These are phyloP conservation scores for Curvularia spicifera DNA, from an alignment of 2,329 filamentous ascomycete species.

Conservation along the genomic window DNA sequence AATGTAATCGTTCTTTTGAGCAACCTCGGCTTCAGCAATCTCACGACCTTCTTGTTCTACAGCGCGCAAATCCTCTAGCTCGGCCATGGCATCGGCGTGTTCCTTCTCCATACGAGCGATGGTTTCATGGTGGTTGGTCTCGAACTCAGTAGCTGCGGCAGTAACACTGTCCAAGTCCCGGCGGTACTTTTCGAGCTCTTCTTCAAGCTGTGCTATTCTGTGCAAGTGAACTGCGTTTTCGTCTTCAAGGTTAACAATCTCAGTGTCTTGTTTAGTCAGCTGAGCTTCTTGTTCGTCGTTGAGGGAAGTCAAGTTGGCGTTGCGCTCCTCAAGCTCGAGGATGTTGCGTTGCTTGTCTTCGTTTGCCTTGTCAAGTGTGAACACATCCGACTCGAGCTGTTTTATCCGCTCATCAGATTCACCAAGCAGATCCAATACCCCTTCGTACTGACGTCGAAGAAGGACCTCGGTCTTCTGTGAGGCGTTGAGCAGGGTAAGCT, in stretches of 20 bases:
- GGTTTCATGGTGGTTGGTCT: constrained; percentile 47
- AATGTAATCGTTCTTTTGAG: constrained; percentile 50
- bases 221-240: constrained; percentile 22
- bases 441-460: constrained; percentile 45
- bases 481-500: constrained; percentile 34
- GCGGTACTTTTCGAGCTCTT: constrained; percentile 50
- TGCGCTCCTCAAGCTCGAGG: constrained; percentile 46
- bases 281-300: constrained; percentile 46
- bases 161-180: constrained; percentile 49
- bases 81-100: constrained; percentile 45
- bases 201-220: constrained; percentile 44
- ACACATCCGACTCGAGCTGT: constrained; percentile 47
- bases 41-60: constrained; percentile 48
- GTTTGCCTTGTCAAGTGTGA: constrained; percentile 46
- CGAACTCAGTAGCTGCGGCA: constrained; percentile 48
- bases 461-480: constrained; percentile 48
- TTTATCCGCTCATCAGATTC: constrained; percentile 45
- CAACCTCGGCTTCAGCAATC: constrained; percentile 49
- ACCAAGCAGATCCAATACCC: constrained; percentile 38
- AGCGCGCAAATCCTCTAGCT: constrained; percentile 48
- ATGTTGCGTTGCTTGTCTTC: constrained; percentile 49
- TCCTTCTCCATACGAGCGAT: constrained; percentile 51
- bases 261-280: constrained; percentile 37
- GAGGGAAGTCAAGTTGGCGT: constrained; percentile 34
- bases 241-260: constrained; percentile 38